Evolutionary conservation across 1,284 basidiomycete genomes (phyloP).

Genomic region (Moniliophthora roreri): DNA sequence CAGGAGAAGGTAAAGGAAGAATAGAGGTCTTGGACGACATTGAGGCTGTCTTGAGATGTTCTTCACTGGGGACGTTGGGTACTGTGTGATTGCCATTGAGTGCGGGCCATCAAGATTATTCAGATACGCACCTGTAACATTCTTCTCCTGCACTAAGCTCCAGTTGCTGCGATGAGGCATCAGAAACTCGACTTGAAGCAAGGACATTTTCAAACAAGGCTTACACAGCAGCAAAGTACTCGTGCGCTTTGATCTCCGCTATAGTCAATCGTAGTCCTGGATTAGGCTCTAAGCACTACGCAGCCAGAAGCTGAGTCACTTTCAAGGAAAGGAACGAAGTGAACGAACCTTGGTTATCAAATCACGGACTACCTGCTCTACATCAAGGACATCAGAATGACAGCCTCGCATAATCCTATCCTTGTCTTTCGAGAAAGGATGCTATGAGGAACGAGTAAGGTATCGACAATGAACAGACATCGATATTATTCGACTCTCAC

Average conservation of each 20-base stretch:
- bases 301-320: conserved; percentile 5
- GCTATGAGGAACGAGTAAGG: not conserved
- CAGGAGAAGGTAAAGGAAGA: not conserved
- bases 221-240: conserved; percentile 46
- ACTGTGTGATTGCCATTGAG: too few relatives aligned
- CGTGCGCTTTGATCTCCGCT: conserved; percentile 39
- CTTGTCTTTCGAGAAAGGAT: not conserved
- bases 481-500: conserved; percentile 32
- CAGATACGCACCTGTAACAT: conserved; percentile 3
- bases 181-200: not conserved
- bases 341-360: conserved; percentile 38
- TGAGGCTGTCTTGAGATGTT: not conserved
- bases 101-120: not conserved
- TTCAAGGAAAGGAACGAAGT: not conserved
- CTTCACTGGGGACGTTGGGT: too few relatives aligned
- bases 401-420: not conserved
- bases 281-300: conserved; percentile 57
- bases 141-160: conserved; percentile 30
- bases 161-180: conserved; percentile 35
- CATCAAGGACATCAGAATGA: too few relatives aligned
- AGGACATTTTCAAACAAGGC: conserved; percentile 19
- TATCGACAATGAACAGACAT: not conserved
- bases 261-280: conserved; percentile 42
- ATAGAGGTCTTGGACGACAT: too few relatives aligned
- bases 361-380: conserved; percentile 29